phyloP scores from a whole-genome alignment of 257 asterid genomes.

The Gardenia jasminoides region DNA sequence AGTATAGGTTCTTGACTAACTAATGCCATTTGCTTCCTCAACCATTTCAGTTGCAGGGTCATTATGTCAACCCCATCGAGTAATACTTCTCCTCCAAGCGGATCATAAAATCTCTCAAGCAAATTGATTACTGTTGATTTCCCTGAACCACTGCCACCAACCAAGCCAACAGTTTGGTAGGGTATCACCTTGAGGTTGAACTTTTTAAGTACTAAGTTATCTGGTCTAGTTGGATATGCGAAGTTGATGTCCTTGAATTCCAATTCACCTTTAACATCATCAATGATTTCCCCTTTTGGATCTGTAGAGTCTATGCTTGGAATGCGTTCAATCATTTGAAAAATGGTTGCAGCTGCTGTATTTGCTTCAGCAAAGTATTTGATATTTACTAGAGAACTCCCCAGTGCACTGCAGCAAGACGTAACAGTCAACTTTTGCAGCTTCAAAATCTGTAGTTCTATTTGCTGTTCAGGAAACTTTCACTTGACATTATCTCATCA shows the following conservation, averaged over 20 bases:
- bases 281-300: constrained; percentile 11
- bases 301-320: constrained; percentile 28
- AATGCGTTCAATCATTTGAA: constrained; percentile 19
- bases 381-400: constrained; percentile 18
- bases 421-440: background rate
- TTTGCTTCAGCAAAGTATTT: constrained; percentile 27
- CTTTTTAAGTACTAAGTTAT: constrained; percentile 13
- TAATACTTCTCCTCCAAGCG: constrained; percentile 42
- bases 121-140: constrained; percentile 49
- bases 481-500: background rate
- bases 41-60: constrained; percentile 46
- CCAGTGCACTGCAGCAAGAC: constrained; percentile 12
- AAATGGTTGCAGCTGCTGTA: constrained; percentile 22
- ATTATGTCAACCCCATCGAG: constrained; percentile 48
- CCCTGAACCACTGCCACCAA: constrained; percentile 33
- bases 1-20: constrained; percentile 56
- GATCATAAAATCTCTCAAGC: constrained; percentile 55
- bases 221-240: constrained; percentile 31
- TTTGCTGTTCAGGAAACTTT: background rate
- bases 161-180: constrained; percentile 25
- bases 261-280: constrained; percentile 17
- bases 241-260: constrained; percentile 24
- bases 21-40: constrained; percentile 49
- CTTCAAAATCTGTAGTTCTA: background rate
- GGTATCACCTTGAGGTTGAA: constrained; percentile 21